Percentiles rank a stretch among this genome's conserved stretches.
Conservation (phyloP, 1,139 yeast genomes). For the Protomyces gravidus region DNA sequence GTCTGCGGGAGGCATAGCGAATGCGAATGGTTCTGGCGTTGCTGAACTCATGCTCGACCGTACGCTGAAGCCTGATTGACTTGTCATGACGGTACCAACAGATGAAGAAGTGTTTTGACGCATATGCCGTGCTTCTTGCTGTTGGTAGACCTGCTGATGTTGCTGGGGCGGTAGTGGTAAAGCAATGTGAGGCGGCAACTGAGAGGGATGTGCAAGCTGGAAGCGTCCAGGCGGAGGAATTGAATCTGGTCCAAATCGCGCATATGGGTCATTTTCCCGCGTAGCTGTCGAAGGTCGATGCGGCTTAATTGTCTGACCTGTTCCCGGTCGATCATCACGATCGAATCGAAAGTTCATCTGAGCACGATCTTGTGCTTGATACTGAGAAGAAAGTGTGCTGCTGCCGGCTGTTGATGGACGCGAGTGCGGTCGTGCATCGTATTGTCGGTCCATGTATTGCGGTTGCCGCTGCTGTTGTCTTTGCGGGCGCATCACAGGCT, state of each 20-base stretch:
- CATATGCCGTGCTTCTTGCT: background rate
- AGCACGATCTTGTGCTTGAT: background rate
- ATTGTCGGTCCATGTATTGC: background rate
- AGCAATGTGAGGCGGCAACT: background rate
- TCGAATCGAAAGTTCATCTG: background rate
- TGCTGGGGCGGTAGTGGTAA: background rate
- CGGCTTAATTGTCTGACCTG: too few species aligned
- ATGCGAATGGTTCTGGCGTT: slow-evolving; percentile 5
- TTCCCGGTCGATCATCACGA: background rate
- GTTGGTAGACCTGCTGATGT: background rate
- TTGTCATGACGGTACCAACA: slow-evolving; percentile 17
- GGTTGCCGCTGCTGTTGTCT: background rate
- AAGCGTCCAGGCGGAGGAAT: background rate
- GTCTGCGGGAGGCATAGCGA: background rate
- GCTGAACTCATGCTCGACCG: slow-evolving; percentile 11
- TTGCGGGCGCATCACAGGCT: background rate
- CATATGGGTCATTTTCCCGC: background rate
- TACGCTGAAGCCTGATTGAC: slow-evolving; percentile 2
- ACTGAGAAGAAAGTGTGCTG: background rate
- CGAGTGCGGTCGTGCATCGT: background rate
- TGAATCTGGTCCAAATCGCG: background rate
- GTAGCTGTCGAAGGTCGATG: too few species aligned
- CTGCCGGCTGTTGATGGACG: background rate
- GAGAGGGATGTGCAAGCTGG: background rate
- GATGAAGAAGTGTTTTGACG: slow-evolving; percentile 20